Percentiles rank a stretch among this genome's conserved stretches.
Evolutionary conservation across 2,329 filamentous ascomycete species (phyloP).

Genomic region (Paramyrothecium roridum): DNA sequence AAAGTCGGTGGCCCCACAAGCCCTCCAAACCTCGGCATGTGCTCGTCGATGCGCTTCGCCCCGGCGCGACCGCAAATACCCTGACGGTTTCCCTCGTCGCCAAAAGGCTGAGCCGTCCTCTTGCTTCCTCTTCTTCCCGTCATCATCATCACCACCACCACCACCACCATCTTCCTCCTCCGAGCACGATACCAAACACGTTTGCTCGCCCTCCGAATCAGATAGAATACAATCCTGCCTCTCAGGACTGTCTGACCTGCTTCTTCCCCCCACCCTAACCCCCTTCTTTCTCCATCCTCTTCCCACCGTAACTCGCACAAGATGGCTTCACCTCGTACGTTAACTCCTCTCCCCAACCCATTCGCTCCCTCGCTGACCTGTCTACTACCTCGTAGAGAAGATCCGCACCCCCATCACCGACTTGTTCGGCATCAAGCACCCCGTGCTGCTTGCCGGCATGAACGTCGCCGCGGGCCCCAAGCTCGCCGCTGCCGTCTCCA

Average conservation of each 20-base stretch:
- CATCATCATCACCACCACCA: background rate
- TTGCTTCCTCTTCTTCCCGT: conserved; percentile 4
- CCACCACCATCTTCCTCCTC: conserved; percentile 9
- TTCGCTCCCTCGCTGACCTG: background rate
- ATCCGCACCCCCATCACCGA: conserved; percentile 91
- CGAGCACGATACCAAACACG: background rate
- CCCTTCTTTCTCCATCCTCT: conserved; percentile 12
- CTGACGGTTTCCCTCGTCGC: conserved; percentile 1
- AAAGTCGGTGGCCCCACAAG: background rate
- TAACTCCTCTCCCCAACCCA: conserved; percentile 3
- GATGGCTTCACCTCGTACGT: conserved; percentile 82
- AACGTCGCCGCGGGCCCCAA: conserved; percentile 97
- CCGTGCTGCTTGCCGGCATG: conserved; percentile 94
- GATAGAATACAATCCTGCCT: conserved; percentile 1
- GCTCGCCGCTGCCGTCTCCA: conserved; percentile 93
- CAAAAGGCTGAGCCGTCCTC: conserved; percentile 1
- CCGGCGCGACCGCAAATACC: background rate
- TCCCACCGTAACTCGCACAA: conserved; percentile 19
- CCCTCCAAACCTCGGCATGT: conserved; percentile 7
- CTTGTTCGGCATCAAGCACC: conserved; percentile 97
- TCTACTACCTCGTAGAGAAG: conserved; percentile 28
- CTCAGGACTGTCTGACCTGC: conserved; percentile 6
- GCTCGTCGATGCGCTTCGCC: background rate
- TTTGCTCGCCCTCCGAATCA: background rate
- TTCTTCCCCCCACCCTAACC: background rate